phyloP scores from a whole-genome alignment of 2,329 filamentous ascomycete species.

The Keithomyces neogunnii region DNA sequence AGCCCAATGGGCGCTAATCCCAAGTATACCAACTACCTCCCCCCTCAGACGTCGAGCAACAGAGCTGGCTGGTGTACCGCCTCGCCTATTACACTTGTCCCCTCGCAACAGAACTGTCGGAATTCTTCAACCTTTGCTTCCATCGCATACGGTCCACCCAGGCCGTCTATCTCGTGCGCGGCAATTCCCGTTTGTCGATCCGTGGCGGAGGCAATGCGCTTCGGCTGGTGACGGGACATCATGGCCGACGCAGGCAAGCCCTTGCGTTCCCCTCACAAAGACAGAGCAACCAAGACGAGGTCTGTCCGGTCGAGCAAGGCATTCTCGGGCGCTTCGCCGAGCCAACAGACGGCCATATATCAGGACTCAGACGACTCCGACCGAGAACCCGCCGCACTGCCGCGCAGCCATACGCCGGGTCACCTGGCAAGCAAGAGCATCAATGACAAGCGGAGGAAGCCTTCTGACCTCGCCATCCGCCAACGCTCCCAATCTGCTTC shows the following conservation, averaged over 20 bases:
- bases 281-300: conserved; percentile 19
- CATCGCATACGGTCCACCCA: background rate
- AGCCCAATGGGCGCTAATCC: too few species aligned
- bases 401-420: conserved; percentile 53
- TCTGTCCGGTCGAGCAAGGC: conserved; percentile 19
- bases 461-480: conserved; percentile 44
- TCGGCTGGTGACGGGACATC: conserved; percentile 15
- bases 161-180: background rate
- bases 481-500: conserved; percentile 45
- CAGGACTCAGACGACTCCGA: conserved; percentile 24
- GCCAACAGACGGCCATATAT: conserved; percentile 11
- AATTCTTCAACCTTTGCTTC: background rate
- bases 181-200: background rate
- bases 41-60: background rate
- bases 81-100: background rate
- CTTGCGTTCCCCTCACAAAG: conserved; percentile 16
- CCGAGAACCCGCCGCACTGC: conserved; percentile 29
- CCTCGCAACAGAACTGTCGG: background rate
- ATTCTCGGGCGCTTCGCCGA: conserved; percentile 9
- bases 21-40: too few species aligned
- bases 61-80: background rate
- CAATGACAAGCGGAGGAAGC: conserved; percentile 38
- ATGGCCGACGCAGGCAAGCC: conserved; percentile 35
- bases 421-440: conserved; percentile 51
- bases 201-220: conserved; percentile 19